These are phyloP conservation scores for Polytrichum formosum DNA, from an alignment of 225 moss, liverwort and hornwort species.

Conservation along the genomic window DNA sequence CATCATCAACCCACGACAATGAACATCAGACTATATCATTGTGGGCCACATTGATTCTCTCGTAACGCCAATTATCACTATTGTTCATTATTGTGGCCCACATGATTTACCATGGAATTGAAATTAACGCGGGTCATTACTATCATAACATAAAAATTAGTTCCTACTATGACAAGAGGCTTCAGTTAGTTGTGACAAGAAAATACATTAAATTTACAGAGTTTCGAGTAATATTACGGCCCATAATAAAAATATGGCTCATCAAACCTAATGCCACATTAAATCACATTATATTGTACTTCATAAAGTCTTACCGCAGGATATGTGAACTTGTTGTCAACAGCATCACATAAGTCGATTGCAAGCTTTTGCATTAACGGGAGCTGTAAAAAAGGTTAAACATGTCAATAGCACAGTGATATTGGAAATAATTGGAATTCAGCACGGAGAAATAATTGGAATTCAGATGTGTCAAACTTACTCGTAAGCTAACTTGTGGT, in stretches of 20 bases:
- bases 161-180: too few species aligned
- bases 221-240: background rate
- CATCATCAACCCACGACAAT: too few species aligned
- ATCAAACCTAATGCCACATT: background rate
- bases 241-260: too few species aligned
- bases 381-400: constrained; percentile 38
- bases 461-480: constrained; percentile 11
- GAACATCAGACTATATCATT: too few species aligned
- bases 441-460: background rate
- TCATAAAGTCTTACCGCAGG: constrained; percentile 18
- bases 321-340: constrained; percentile 17
- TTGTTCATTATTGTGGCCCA: too few species aligned
- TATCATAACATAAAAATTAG: too few species aligned
- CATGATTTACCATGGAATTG: too few species aligned
- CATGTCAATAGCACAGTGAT: background rate
- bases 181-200: too few species aligned
- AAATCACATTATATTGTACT: background rate
- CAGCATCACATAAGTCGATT: constrained; percentile 60
- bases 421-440: background rate
- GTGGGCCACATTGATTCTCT: too few species aligned
- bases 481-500: constrained; percentile 25
- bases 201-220: too few species aligned
- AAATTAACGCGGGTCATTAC: background rate
- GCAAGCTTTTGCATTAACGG: constrained; percentile 58
- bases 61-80: too few species aligned